Percentiles rank a stretch among this genome's conserved stretches.
Conservation (phyloP, 140 eudicot species). For the Senecio squalidus region DNA sequence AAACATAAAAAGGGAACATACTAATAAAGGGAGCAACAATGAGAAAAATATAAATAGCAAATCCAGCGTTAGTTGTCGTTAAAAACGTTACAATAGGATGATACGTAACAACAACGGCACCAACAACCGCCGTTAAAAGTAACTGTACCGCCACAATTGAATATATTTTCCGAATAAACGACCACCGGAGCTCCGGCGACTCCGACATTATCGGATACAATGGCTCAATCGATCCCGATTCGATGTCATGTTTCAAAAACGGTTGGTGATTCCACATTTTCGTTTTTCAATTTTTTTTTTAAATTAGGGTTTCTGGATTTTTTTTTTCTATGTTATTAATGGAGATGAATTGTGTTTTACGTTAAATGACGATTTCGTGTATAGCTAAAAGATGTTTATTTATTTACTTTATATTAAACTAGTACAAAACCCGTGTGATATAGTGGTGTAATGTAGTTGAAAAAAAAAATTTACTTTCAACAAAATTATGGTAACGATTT, state of each 20-base stretch:
- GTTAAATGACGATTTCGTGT: no score
- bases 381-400: no score
- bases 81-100: slow-evolving; percentile 49
- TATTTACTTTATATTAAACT: no score
- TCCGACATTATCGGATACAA: slow-evolving; percentile 71
- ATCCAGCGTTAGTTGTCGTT: slow-evolving; percentile 43
- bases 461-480: no score
- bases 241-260: slow-evolving; percentile 50
- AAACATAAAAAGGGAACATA: slow-evolving; percentile 12
- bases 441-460: no score
- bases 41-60: slow-evolving; percentile 47
- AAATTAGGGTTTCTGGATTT: slow-evolving; percentile 12
- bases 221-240: slow-evolving; percentile 34
- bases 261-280: slow-evolving; percentile 48
- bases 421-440: no score
- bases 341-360: slow-evolving; percentile 10
- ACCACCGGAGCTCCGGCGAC: slow-evolving; percentile 74
- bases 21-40: slow-evolving; percentile 60
- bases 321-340: neutral
- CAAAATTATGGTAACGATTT: no score
- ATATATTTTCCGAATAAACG: slow-evolving; percentile 64
- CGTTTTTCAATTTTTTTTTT: neutral
- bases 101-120: slow-evolving; percentile 46
- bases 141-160: slow-evolving; percentile 57
- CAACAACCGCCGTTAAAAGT: slow-evolving; percentile 57